A percentile compares a stretch with the other conserved stretches of the same genome.
Evolutionary conservation across 148 eudicot genomes (phyloP).

Genomic region (Bassia scoparia): DNA sequence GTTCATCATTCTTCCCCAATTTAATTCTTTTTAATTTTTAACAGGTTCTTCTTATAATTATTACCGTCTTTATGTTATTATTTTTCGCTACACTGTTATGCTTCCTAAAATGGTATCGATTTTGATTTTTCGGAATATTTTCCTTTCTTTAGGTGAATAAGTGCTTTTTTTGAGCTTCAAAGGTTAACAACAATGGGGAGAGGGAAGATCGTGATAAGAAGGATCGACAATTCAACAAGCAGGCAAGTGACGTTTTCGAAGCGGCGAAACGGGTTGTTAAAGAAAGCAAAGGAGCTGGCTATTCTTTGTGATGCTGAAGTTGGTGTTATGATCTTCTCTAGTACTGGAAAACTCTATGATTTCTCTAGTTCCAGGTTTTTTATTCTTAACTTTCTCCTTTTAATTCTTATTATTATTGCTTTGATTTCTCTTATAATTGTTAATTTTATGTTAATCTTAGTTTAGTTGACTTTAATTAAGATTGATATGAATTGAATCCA

Average conservation of each 20-base stretch:
- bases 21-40: neutral
- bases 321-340: slow-evolving; percentile 58
- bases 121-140: neutral
- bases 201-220: slow-evolving; percentile 59
- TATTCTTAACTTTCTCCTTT: neutral
- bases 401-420: neutral
- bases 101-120: neutral
- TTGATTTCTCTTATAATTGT: neutral
- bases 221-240: slow-evolving; percentile 60
- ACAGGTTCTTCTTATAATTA: neutral
- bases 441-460: neutral
- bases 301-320: slow-evolving; percentile 68
- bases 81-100: neutral
- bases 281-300: slow-evolving; percentile 58
- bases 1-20: slow-evolving; percentile 6
- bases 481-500: neutral
- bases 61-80: neutral
- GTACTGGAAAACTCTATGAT: slow-evolving; percentile 53
- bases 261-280: slow-evolving; percentile 50
- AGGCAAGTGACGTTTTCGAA: slow-evolving; percentile 67
- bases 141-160: neutral
- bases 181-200: slow-evolving; percentile 39
- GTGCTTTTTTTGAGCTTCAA: neutral
- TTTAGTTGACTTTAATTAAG: neutral
- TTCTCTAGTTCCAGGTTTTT: slow-evolving; percentile 48